Percentiles rank a stretch among this genome's conserved stretches.
Conservation (phyloP, 306 rosid genomes). For the Prunus armeniaca region DNA sequence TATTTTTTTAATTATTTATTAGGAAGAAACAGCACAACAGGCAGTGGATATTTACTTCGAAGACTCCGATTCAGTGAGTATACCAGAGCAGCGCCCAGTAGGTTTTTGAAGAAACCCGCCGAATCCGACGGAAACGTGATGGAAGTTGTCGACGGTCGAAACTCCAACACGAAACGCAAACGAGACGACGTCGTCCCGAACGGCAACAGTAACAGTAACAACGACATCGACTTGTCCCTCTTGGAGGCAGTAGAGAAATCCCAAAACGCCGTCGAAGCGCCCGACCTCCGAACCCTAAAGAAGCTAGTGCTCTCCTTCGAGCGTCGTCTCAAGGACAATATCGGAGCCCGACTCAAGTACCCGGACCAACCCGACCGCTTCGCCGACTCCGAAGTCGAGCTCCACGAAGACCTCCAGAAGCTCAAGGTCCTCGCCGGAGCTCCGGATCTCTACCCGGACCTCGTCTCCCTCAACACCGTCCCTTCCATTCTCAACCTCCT, state of each 20-base stretch:
- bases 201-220: constrained; percentile 13
- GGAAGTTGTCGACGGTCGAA: constrained; percentile 41
- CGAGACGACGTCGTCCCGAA: constrained; percentile 47
- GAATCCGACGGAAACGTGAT: constrained; percentile 16
- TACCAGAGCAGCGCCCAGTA: too few species aligned
- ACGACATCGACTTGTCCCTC: constrained; percentile 56
- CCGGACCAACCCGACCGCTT: constrained; percentile 86
- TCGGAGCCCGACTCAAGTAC: constrained; percentile 84
- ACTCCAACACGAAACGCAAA: constrained; percentile 57
- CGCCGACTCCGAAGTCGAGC: constrained; percentile 88
- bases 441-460: constrained; percentile 88
- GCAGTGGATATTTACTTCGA: too few species aligned
- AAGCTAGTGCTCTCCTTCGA: constrained; percentile 82
- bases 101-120: not conserved
- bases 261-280: constrained; percentile 47
- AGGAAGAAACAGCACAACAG: too few species aligned
- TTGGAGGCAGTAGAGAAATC: constrained; percentile 84
- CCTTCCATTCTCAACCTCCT: constrained; percentile 79
- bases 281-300: constrained; percentile 70
- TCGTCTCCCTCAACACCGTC: constrained; percentile 62
- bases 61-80: too few species aligned
- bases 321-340: constrained; percentile 85
- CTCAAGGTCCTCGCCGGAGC: constrained; percentile 83
- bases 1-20: too few species aligned
- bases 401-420: constrained; percentile 85